Conservation (phyloP, 768 basidiomycete genomes). For the Trichaptum fuscoviolaceum region DNA sequence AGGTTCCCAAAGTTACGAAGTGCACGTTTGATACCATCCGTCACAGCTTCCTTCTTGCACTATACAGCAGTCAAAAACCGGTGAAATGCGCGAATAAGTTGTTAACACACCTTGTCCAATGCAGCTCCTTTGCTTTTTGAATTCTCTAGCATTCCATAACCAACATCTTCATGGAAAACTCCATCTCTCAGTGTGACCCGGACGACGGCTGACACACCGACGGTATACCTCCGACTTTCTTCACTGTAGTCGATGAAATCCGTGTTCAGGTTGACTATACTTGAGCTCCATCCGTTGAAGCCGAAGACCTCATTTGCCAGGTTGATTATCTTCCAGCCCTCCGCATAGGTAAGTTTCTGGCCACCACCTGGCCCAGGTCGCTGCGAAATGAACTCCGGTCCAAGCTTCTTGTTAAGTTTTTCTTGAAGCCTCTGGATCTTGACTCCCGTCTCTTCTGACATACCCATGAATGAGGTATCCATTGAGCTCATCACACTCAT, state of each 20-base stretch:
- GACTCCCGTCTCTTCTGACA: slow-evolving; percentile 58
- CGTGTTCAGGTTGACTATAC: slow-evolving; percentile 64
- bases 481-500: not conserved
- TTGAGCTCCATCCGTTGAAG: slow-evolving; percentile 94
- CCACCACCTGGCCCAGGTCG: slow-evolving; percentile 86
- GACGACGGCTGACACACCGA: slow-evolving; percentile 81
- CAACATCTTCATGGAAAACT: slow-evolving; percentile 87
- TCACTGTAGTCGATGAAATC: slow-evolving; percentile 76
- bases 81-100: slow-evolving; percentile 1
- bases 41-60: slow-evolving; percentile 99
- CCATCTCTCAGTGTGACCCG: slow-evolving; percentile 87
- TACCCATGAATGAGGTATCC: slow-evolving; percentile 27
- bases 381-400: slow-evolving; percentile 90
- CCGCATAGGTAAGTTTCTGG: slow-evolving; percentile 86
- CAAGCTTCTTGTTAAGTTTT: slow-evolving; percentile 82
- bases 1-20: slow-evolving; percentile 91
- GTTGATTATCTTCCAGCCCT: slow-evolving; percentile 98
- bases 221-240: slow-evolving; percentile 56
- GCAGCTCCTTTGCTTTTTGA: slow-evolving; percentile 78
- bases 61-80: slow-evolving; percentile 26
- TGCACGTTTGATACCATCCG: slow-evolving; percentile 89
- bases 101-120: slow-evolving; percentile 75
- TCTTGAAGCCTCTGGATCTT: slow-evolving; percentile 72
- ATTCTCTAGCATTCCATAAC: slow-evolving; percentile 86
- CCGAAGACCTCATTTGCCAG: slow-evolving; percentile 98